Conservation (phyloP, 192 early-diverging fungal species). For the Geranomyces michiganensis region DNA sequence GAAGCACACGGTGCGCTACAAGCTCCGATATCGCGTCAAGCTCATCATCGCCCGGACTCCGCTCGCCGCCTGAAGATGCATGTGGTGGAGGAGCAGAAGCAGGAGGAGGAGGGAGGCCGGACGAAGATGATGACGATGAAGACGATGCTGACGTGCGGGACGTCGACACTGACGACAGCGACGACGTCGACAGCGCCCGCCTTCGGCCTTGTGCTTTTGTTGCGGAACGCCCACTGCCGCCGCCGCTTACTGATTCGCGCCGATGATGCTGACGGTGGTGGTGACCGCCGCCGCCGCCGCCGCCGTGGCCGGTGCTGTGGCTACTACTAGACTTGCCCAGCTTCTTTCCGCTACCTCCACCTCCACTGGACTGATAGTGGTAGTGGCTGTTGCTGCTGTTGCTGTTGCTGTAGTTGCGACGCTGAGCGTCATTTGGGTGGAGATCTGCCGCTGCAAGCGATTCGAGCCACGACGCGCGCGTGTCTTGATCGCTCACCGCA, state of each 20-base stretch:
- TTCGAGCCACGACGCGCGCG: constrained; percentile 24
- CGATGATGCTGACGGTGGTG: constrained; percentile 3
- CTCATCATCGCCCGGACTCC: constrained; percentile 4
- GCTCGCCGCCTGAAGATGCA: neutral
- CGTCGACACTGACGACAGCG: too few species aligned
- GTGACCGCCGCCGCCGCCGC: neutral
- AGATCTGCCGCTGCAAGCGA: constrained; percentile 20
- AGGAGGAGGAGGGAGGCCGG: neutral
- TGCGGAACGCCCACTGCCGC: too few species aligned
- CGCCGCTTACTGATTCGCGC: too few species aligned
- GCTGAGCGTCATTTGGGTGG: constrained; percentile 11
- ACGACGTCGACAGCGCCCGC: too few species aligned
- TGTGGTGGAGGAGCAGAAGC: neutral
- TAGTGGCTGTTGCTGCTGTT: neutral
- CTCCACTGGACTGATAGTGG: neutral
- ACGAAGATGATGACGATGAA: neutral
- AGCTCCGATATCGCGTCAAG: constrained; percentile 14
- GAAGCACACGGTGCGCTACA: constrained; percentile 29
- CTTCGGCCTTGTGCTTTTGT: too few species aligned
- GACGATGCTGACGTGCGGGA: too few species aligned
- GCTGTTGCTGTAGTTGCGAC: constrained; percentile 1
- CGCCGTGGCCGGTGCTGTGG: neutral
- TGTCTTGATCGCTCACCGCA: constrained; percentile 29
- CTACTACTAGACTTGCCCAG: neutral
- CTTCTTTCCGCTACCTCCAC: neutral